phyloP scores from a whole-genome alignment of 257 asterid species.

The Plantago major region DNA sequence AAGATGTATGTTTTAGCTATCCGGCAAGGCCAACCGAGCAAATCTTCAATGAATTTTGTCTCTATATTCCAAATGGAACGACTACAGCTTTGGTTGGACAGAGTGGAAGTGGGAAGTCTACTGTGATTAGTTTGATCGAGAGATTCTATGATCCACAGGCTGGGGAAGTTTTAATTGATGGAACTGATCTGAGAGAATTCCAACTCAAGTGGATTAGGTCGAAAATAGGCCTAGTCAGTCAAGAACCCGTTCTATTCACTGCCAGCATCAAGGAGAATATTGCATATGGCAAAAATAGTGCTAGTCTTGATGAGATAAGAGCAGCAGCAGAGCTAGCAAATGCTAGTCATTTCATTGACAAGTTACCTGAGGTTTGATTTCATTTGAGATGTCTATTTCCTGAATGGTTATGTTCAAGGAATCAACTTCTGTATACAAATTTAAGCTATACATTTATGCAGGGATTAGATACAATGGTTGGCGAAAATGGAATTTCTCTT shows the following conservation, averaged over 20 bases:
- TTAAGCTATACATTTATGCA: slow-evolving; percentile 13
- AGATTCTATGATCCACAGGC: slow-evolving; percentile 51
- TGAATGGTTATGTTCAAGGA: no score
- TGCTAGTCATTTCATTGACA: slow-evolving; percentile 40
- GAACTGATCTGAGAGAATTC: slow-evolving; percentile 38
- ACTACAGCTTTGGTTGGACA: slow-evolving; percentile 54
- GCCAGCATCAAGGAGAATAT: slow-evolving; percentile 52
- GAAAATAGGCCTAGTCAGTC: slow-evolving; percentile 56
- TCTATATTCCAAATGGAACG: slow-evolving; percentile 36
- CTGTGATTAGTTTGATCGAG: slow-evolving; percentile 43
- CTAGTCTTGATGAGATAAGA: slow-evolving; percentile 45
- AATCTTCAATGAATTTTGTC: slow-evolving; percentile 33
- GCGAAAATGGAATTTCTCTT: slow-evolving; percentile 49
- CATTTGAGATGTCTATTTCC: not conserved
- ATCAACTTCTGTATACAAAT: not conserved
- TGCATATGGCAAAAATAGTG: slow-evolving; percentile 47
- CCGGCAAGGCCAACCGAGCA: slow-evolving; percentile 43
- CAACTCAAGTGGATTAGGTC: slow-evolving; percentile 53
- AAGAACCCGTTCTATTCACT: slow-evolving; percentile 55
- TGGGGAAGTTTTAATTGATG: slow-evolving; percentile 44
- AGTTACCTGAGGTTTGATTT: slow-evolving; percentile 40
- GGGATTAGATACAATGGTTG: slow-evolving; percentile 56
- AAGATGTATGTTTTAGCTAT: slow-evolving; percentile 41
- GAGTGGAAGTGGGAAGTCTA: slow-evolving; percentile 64
- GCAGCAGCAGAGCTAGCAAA: slow-evolving; percentile 46